These are phyloP conservation scores for Malus domestica DNA, from an alignment of 306 rosid genomes.

Conservation along the genomic window DNA sequence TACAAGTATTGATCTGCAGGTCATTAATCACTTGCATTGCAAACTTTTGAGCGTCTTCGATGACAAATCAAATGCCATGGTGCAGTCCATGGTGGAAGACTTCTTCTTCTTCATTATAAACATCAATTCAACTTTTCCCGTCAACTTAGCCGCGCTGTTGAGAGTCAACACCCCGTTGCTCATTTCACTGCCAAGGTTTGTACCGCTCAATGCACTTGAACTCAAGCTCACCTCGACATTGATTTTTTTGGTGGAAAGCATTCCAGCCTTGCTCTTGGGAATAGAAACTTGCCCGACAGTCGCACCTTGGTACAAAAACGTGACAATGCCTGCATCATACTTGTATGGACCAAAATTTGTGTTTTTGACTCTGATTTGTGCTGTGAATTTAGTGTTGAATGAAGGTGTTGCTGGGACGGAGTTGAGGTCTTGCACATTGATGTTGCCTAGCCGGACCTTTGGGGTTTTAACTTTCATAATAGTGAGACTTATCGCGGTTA, in stretches of 20 bases:
- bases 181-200: not conserved
- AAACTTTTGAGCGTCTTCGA: not conserved
- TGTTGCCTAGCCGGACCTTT: not conserved
- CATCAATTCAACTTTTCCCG: not conserved
- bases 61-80: not conserved
- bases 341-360: not conserved
- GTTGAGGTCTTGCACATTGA: not conserved
- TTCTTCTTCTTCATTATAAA: not conserved
- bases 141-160: not conserved
- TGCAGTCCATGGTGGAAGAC: not conserved
- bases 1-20: too few relatives aligned
- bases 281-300: not conserved
- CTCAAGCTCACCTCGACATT: not conserved
- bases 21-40: not conserved
- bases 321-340: not conserved
- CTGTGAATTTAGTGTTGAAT: not conserved
- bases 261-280: not conserved
- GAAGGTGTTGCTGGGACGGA: not conserved
- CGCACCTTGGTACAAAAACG: not conserved
- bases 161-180: not conserved
- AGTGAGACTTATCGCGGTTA: not conserved
- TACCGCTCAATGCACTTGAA: not conserved
- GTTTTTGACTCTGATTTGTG: not conserved
- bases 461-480: not conserved
- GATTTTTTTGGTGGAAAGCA: too few relatives aligned